phyloP scores from a whole-genome alignment of 2,329 filamentous ascomycete species.

The Penicillium sp. region DNA sequence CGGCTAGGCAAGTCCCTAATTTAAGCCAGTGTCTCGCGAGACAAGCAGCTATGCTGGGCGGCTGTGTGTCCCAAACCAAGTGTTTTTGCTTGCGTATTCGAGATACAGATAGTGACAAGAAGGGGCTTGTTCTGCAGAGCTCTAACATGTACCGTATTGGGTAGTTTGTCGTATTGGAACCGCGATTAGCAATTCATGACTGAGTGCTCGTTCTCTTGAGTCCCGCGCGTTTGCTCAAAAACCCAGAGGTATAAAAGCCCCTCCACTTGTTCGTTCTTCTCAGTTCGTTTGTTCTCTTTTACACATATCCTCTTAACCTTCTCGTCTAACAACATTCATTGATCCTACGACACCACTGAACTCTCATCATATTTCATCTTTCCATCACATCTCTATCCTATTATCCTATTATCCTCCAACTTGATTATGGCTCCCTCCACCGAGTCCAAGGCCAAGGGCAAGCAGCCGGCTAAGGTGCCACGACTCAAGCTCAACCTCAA shows the following conservation, averaged over 20 bases:
- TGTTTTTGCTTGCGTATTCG: neutral
- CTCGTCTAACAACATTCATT: neutral
- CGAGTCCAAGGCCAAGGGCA: neutral
- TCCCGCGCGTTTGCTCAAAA: neutral
- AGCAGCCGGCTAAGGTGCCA: neutral
- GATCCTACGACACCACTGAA: neutral
- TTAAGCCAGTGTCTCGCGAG: neutral
- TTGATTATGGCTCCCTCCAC: neutral
- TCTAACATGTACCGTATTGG: neutral
- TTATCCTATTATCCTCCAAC: no score
- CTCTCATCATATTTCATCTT: neutral
- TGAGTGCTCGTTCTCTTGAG: neutral
- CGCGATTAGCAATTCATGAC: no score
- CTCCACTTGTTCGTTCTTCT: neutral
- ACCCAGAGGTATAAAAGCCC: neutral
- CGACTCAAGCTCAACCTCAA: neutral
- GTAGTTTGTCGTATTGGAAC: neutral
- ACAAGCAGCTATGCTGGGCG: neutral
- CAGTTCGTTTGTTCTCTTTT: neutral
- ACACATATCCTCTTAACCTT: neutral
- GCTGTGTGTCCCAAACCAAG: neutral
- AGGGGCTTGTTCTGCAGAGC: no score
- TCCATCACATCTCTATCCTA: neutral
- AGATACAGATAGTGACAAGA: neutral
- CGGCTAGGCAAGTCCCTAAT: neutral